phyloP scores from a whole-genome alignment of 768 basidiomycete species.

The Leccinum obscurum region DNA sequence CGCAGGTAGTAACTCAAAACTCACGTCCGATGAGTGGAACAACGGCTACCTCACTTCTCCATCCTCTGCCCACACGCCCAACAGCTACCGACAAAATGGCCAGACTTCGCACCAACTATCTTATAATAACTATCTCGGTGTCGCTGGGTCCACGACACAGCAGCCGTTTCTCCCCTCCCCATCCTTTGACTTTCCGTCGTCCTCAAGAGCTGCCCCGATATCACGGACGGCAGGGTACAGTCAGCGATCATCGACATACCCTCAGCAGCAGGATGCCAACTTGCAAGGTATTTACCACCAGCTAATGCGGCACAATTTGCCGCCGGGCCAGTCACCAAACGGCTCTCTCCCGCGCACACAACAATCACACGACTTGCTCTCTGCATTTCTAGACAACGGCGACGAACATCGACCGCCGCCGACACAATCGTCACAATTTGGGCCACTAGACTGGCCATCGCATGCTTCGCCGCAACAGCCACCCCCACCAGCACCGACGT shows the following conservation, averaged over 20 bases:
- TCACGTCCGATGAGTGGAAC: conserved; percentile 30
- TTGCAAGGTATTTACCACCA: conserved; percentile 34
- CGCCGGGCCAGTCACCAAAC: conserved; percentile 20
- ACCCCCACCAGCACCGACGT: conserved; percentile 16
- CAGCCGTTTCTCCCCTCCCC: conserved; percentile 26
- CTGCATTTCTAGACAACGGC: conserved; percentile 29
- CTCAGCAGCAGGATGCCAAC: conserved; percentile 32
- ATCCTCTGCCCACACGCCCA: conserved; percentile 28
- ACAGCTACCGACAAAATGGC: conserved; percentile 31
- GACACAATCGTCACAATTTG: conserved; percentile 26
- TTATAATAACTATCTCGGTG: conserved; percentile 29
- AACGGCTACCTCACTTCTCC: conserved; percentile 34
- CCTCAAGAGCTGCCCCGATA: conserved; percentile 25
- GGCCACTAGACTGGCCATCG: conserved; percentile 35
- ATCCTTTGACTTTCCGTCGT: conserved; percentile 32
- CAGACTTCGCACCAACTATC: conserved; percentile 27
- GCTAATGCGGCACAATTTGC: conserved; percentile 30
- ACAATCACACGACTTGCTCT: conserved; percentile 30
- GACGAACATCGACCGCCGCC: conserved; percentile 29
- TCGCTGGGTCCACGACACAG: conserved; percentile 16
- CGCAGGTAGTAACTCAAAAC: conserved; percentile 26
- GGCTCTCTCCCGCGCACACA: conserved; percentile 23
- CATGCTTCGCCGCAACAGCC: conserved; percentile 27
- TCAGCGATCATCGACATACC: conserved; percentile 28
- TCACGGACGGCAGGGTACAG: conserved; percentile 27